phyloP scores from a whole-genome alignment of 2,329 filamentous ascomycete species.

The Plectosphaerella cucumerina region DNA sequence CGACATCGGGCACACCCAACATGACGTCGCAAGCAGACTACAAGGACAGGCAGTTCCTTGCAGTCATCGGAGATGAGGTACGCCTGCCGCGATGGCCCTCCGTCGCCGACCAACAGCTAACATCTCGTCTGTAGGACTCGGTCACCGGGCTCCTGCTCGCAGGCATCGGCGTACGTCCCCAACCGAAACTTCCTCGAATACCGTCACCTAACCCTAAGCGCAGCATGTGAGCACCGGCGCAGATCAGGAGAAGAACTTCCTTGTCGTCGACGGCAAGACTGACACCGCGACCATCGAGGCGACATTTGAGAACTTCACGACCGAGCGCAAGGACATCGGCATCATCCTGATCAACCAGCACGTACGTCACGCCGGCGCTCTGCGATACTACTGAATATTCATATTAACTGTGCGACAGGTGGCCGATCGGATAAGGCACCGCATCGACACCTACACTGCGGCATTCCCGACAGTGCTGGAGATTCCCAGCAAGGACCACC shows the following conservation, averaged over 20 bases:
- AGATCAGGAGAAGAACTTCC: constrained; percentile 93
- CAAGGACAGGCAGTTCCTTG: constrained; percentile 91
- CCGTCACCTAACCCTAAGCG: constrained; percentile 8
- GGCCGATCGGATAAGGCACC: constrained; percentile 87
- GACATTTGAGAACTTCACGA: constrained; percentile 85
- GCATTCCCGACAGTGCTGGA: constrained; percentile 96
- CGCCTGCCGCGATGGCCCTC: constrained; percentile 15
- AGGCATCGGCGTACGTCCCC: constrained; percentile 73
- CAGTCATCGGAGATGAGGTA: constrained; percentile 97
- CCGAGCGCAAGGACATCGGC: constrained; percentile 90
- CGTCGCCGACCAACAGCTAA: constrained; percentile 16
- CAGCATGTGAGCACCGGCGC: constrained; percentile 89
- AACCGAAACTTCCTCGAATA: background rate
- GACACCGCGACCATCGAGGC: constrained; percentile 83
- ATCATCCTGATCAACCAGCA: constrained; percentile 98
- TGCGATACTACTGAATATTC: background rate
- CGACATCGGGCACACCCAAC: constrained; percentile 11
- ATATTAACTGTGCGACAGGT: constrained; percentile 54
- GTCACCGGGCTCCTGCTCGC: constrained; percentile 94
- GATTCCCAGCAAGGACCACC: constrained; percentile 98
- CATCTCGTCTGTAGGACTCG: constrained; percentile 66
- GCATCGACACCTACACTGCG: constrained; percentile 86
- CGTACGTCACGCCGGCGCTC: constrained; percentile 46
- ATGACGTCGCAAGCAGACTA: constrained; percentile 55
- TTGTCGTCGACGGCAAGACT: constrained; percentile 93